Percentiles rank a stretch among this genome's conserved stretches.
phyloP scores from a whole-genome alignment of 2,329 filamentous ascomycete genomes.

The Colletotrichum melonis region DNA sequence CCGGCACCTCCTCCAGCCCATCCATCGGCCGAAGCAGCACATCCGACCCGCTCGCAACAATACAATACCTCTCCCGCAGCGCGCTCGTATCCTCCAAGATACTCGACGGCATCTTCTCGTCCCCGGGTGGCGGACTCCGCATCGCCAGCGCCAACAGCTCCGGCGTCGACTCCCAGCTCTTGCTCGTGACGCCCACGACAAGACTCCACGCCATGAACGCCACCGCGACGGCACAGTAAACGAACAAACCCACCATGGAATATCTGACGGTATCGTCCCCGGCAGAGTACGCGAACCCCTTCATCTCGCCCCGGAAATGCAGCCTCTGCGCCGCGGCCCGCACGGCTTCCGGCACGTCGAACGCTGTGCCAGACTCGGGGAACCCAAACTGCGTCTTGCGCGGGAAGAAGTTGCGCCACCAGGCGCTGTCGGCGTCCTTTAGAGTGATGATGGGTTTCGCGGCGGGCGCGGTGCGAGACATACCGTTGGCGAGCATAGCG shows the following conservation, averaged over 20 bases:
- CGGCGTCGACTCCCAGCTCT: constrained; percentile 1
- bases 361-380: background rate
- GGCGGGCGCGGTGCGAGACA: constrained; percentile 5
- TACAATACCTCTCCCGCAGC: background rate
- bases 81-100: background rate
- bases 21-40: background rate
- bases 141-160: constrained; percentile 16
- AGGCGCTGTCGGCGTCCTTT: background rate
- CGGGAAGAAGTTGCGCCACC: constrained; percentile 18
- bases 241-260: background rate
- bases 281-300: background rate
- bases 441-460: background rate
- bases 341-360: background rate
- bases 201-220: constrained; percentile 7
- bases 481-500: constrained; percentile 13
- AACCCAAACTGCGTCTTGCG: background rate
- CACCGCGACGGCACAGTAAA: background rate
- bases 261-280: background rate
- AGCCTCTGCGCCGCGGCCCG: background rate
- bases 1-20: background rate
- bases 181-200: background rate
- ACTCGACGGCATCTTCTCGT: constrained; percentile 2
- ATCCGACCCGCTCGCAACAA: background rate
- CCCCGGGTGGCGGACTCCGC: background rate
- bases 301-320: background rate